phyloP scores from a whole-genome alignment of 306 rosid genomes.

The Cucumis sativus region DNA sequence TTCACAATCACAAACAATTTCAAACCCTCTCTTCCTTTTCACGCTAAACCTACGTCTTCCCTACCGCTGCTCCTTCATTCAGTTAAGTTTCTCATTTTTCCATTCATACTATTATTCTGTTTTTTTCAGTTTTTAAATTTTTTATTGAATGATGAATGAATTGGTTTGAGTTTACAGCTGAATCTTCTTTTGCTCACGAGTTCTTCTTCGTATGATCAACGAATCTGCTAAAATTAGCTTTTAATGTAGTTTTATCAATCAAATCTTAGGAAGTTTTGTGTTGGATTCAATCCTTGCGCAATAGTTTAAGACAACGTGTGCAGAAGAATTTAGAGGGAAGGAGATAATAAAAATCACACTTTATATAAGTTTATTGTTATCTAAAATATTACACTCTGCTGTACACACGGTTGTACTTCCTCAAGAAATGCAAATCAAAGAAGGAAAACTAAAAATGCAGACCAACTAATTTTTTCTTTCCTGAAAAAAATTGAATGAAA shows the following conservation, averaged over 20 bases:
- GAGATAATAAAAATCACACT: conserved; percentile 4
- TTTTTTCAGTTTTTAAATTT: no score
- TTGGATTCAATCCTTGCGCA: neutral
- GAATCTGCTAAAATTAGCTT: neutral
- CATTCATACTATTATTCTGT: neutral
- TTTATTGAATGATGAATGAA: no score
- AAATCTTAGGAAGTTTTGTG: neutral
- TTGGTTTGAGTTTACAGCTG: neutral
- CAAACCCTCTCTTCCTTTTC: neutral
- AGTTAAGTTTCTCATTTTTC: neutral
- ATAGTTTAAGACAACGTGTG: neutral
- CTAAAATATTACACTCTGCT: conserved; percentile 41
- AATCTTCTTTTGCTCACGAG: neutral
- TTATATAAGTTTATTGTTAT: neutral
- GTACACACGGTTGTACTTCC: conserved; percentile 59
- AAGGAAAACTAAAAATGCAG: conserved; percentile 45
- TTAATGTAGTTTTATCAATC: neutral
- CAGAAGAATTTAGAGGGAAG: neutral
- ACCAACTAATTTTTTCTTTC: conserved; percentile 28
- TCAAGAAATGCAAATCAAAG: conserved; percentile 43
- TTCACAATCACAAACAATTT: neutral
- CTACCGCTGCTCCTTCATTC: neutral
- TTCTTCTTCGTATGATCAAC: neutral
- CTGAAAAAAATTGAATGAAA: conserved; percentile 28
- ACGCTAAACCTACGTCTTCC: neutral